Conservation (phyloP, 306 rosid species). For the Rubus parviflorus region DNA sequence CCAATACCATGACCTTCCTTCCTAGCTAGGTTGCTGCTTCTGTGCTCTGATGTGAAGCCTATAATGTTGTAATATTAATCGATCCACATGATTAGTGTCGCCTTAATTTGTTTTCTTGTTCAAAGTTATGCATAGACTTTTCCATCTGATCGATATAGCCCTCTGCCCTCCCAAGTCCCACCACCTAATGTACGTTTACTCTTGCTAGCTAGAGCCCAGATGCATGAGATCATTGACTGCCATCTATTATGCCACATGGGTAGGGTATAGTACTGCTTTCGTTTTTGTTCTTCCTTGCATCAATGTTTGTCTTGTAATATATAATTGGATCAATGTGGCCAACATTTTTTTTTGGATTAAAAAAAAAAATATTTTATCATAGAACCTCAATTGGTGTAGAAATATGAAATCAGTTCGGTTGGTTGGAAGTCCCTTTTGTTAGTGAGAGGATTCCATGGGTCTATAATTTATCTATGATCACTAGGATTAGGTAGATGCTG, state of each 20-base stretch:
- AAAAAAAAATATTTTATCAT: neutral
- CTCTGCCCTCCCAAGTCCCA: neutral
- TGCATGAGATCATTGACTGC: neutral
- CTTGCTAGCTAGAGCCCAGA: no score
- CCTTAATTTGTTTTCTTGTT: neutral
- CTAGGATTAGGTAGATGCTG: neutral
- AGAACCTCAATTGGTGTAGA: no score
- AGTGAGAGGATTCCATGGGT: neutral
- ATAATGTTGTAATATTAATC: no score
- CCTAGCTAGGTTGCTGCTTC: neutral
- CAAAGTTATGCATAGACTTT: neutral
- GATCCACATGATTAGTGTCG: neutral
- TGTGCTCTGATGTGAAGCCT: neutral
- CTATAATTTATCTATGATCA: neutral
- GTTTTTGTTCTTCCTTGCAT: neutral
- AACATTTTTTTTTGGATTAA: neutral
- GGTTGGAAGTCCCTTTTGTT: conserved; percentile 5
- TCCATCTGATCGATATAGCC: neutral
- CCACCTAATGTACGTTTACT: neutral
- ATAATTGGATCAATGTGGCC: neutral
- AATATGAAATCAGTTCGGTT: neutral
- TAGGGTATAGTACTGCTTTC: neutral
- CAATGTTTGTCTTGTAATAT: neutral
- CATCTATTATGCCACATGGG: conserved; percentile 18
- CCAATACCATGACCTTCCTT: neutral